A percentile compares a stretch with the other conserved stretches of the same genome.
Evolutionary conservation across 352 stramenopile species (phyloP).

Genomic region (Pythium graminicola): DNA sequence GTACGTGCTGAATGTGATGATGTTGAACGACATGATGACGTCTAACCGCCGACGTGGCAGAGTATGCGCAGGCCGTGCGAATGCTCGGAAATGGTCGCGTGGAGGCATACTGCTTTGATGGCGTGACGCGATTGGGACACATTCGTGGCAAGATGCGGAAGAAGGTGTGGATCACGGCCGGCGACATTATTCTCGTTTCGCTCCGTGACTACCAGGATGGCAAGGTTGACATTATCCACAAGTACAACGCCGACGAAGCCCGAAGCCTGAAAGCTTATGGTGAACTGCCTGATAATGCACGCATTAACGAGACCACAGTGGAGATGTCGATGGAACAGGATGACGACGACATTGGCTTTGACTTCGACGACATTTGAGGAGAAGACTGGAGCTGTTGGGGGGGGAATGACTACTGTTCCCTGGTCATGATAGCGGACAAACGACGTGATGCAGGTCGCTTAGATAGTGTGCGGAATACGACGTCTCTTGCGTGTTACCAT

Average conservation of each 20-base stretch:
- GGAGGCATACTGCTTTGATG: conserved; percentile 99
- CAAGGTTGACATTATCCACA: conserved; percentile 99
- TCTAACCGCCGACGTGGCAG: conserved; percentile 29
- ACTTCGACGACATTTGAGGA: conserved; percentile 86
- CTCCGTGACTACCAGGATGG: conserved; percentile 99
- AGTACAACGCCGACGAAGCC: conserved; percentile 97
- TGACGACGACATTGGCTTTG: conserved; percentile 86
- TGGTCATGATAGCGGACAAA: background rate
- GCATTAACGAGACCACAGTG: conserved; percentile 85
- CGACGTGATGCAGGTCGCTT: background rate
- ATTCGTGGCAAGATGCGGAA: conserved; percentile 99
- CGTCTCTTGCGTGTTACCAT: conserved; percentile 5
- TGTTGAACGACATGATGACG: background rate
- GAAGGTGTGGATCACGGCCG: conserved; percentile 98
- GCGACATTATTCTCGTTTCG: conserved; percentile 99
- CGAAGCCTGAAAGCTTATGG: conserved; percentile 99
- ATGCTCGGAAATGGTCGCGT: conserved; percentile 99
- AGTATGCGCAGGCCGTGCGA: conserved; percentile 97
- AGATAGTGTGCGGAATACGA: conserved; percentile 9
- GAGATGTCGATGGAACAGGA: conserved; percentile 83
- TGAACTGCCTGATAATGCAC: conserved; percentile 96
- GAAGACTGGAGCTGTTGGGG: too few relatives aligned
- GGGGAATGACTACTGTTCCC: too few relatives aligned
- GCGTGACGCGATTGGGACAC: conserved; percentile 95
- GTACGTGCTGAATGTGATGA: conserved; percentile 41